Evolutionary conservation across 1,139 yeast genomes (phyloP).

Genomic region (Candida dubliniensis): DNA sequence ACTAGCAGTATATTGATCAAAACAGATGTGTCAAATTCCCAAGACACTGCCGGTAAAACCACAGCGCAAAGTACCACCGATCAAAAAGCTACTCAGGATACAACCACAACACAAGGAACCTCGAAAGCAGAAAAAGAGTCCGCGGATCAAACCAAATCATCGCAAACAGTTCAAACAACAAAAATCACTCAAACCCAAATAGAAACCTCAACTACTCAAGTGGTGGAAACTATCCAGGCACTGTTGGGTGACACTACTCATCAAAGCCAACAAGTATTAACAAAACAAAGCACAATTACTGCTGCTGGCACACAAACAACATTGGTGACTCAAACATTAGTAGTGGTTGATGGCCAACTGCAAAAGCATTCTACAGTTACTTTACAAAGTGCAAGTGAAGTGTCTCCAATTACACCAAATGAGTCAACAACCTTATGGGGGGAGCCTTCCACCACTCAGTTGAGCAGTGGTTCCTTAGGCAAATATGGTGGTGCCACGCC

Average conservation of each 20-base stretch:
- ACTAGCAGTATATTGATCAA: slow-evolving; percentile 9
- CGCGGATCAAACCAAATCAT: not conserved
- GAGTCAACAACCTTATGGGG: slow-evolving; percentile 3
- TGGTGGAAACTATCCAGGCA: not conserved
- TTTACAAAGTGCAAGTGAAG: slow-evolving; percentile 1
- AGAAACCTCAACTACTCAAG: not conserved
- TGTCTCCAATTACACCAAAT: not conserved
- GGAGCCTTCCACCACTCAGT: not conserved
- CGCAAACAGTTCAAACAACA: not conserved
- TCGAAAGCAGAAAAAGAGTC: not conserved
- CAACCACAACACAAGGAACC: not conserved
- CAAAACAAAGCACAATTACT: slow-evolving; percentile 1
- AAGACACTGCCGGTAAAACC: not conserved
- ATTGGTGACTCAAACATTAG: not conserved
- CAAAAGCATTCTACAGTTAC: slow-evolving; percentile 1
- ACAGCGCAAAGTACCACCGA: not conserved
- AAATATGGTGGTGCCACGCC: slow-evolving; percentile 3
- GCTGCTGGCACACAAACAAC: slow-evolving; percentile 1
- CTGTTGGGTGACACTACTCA: not conserved
- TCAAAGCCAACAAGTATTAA: not conserved
- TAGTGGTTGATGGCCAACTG: slow-evolving; percentile 1
- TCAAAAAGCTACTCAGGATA: not conserved
- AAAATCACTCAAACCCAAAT: not conserved
- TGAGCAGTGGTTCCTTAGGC: slow-evolving; percentile 1
- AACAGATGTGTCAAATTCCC: not conserved